Base-by-base conservation (phyloP, 345 rosid species). In the Anastatica hierochuntica region DNA sequence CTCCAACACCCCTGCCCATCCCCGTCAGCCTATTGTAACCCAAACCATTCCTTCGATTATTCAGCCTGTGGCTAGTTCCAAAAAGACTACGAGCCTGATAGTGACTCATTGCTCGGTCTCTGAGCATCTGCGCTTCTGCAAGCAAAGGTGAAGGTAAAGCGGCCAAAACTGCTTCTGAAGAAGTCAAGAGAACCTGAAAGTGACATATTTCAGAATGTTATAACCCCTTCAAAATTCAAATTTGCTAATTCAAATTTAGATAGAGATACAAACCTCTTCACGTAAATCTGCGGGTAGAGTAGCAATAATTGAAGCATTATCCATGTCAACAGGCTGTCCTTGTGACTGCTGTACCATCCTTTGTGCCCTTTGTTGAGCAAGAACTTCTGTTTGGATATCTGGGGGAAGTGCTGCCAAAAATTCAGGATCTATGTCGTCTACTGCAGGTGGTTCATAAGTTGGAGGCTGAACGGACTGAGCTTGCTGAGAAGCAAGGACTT, bases 321-420 rank as follows among this genome's bases (percentile, higher is more conserved):
- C 98, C 98, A 90, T 90, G 71, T 90, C 98, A 61, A 84, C 96
- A 43, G 98, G 96, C 65, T 87, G 96, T 44, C 95, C 95, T 62
- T 82, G 83, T 61, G 95, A 89, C 68, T 87, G 98, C 61, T 82
- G 96, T 19, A 83, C 82, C 52, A 81, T 76, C 71, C 95, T 72
- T 66, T 88, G 98, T 35, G 85, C 92, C 73, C 98, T 81, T 76
- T 90, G 98, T 59, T 90, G 98, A 49, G 98, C 96, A 77, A 90
- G 75, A 60, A 90, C 98, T 71, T 90, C 98, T 61, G 98, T 88
- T 69, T 90, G 98, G 49, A 90, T 90, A 63, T 90, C 98, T 39
- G 90, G 90, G n/a, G 98, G 98, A 57, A 90, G 85, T 39, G 98
- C 98, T 59, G 98, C 96, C 71, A 90, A 73, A 71, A 90, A 90